A percentile compares a stretch with the other conserved stretches of the same genome.
These are phyloP conservation scores for Suillus cothurnatus DNA, from an alignment of 768 basidiomycete species.

Conservation along the genomic window DNA sequence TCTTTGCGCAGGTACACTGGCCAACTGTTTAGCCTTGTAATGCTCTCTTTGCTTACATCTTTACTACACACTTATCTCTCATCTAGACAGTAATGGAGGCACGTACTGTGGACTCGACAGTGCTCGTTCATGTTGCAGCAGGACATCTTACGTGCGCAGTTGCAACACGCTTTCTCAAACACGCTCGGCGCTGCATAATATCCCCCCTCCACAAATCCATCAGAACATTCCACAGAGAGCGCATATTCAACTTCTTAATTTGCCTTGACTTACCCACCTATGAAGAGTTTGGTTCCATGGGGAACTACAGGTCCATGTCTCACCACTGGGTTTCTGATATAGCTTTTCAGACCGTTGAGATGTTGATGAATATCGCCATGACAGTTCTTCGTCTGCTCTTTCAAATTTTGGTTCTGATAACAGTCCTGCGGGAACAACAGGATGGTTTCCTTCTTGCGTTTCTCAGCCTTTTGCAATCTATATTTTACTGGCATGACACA, in stretches of 20 bases:
- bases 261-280: constrained; percentile 78
- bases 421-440: constrained; percentile 58
- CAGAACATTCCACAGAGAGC: constrained; percentile 59
- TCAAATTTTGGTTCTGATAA: neutral
- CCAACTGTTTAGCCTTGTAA: constrained; percentile 63
- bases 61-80: constrained; percentile 14
- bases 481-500: constrained; percentile 12
- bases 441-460: constrained; percentile 57
- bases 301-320: accelerated
- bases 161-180: constrained; percentile 44
- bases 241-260: constrained; percentile 64
- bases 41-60: constrained; percentile 18
- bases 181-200: constrained; percentile 42
- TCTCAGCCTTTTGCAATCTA: constrained; percentile 36
- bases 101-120: constrained; percentile 55
- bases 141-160: constrained; percentile 58
- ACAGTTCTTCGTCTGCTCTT: neutral
- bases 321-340: too few relatives aligned
- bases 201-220: constrained; percentile 60
- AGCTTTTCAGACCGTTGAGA: neutral
- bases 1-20: constrained; percentile 57
- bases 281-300: constrained; percentile 47
- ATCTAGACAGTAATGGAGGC: constrained; percentile 59
- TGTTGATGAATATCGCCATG: neutral
- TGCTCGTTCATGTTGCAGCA: constrained; percentile 56